phyloP scores from a whole-genome alignment of 1,284 basidiomycete species.

The Cryptococcus sp. region DNA sequence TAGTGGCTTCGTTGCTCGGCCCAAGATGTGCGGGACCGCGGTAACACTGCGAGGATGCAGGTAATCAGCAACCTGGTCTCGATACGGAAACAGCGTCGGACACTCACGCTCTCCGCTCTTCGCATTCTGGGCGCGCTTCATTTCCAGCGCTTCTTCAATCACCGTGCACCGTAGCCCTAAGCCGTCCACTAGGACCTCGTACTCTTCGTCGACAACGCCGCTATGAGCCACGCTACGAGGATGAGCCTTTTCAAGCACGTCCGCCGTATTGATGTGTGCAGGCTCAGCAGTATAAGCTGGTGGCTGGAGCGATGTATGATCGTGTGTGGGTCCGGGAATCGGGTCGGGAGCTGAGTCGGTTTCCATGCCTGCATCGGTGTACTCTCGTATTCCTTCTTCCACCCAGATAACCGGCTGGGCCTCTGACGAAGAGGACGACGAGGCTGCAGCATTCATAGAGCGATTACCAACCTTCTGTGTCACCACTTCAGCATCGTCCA shows the following conservation, averaged over 20 bases:
- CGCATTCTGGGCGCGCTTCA: conserved; percentile 6
- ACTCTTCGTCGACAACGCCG: conserved; percentile 29
- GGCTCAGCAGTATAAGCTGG: conserved; percentile 44
- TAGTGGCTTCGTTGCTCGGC: conserved; percentile 12
- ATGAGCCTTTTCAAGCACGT: conserved; percentile 37
- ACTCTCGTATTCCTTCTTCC: conserved; percentile 32
- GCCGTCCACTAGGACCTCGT: conserved; percentile 30
- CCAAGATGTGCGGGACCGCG: conserved; percentile 6
- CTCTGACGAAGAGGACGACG: background rate
- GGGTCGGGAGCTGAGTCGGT: conserved; percentile 20
- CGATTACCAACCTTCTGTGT: conserved; percentile 27
- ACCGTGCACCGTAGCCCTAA: conserved; percentile 39
- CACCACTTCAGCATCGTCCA: background rate
- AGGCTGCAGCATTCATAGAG: background rate
- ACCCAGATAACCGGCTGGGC: conserved; percentile 23
- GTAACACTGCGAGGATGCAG: background rate
- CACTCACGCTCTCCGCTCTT: conserved; percentile 26
- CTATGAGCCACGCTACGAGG: conserved; percentile 17
- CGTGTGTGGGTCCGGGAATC: conserved; percentile 12
- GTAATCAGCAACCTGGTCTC: background rate
- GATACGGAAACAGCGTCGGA: too few species aligned
- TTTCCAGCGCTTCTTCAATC: conserved; percentile 32
- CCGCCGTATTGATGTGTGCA: conserved; percentile 28
- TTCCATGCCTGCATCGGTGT: conserved; percentile 31
- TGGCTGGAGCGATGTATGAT: conserved; percentile 17